phyloP scores from a whole-genome alignment of 768 basidiomycete genomes.

The Psilocybe cubensis region DNA sequence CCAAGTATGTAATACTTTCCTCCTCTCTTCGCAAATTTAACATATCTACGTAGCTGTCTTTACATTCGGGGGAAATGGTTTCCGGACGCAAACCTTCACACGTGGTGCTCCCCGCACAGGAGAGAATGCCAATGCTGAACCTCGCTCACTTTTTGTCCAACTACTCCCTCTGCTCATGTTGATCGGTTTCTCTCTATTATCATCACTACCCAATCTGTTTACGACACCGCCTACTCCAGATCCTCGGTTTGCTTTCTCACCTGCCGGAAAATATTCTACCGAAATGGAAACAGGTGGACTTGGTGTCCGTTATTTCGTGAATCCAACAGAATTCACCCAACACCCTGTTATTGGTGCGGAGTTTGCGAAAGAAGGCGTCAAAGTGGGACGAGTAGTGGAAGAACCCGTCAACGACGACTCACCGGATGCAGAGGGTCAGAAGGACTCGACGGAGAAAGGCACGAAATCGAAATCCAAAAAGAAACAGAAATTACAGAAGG shows the following conservation, averaged over 20 bases:
- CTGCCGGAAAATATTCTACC: slow-evolving; percentile 63
- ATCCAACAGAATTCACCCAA: slow-evolving; percentile 71
- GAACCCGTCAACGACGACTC: slow-evolving; percentile 21
- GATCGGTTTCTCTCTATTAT: slow-evolving; percentile 82
- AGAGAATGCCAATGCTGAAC: slow-evolving; percentile 38
- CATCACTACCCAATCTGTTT: slow-evolving; percentile 80
- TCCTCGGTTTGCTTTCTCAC: slow-evolving; percentile 75
- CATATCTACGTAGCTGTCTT: slow-evolving; percentile 54
- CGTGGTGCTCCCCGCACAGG: slow-evolving; percentile 18
- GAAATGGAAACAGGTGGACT: slow-evolving; percentile 72
- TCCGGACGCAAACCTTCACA: slow-evolving; percentile 52
- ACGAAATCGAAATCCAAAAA: too few relatives aligned
- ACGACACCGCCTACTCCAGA: slow-evolving; percentile 69
- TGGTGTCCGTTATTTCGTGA: slow-evolving; percentile 85
- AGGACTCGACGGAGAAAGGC: slow-evolving; percentile 19
- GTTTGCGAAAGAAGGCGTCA: slow-evolving; percentile 53
- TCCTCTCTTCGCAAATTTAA: not conserved
- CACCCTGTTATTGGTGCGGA: slow-evolving; percentile 80
- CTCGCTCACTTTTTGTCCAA: slow-evolving; percentile 71
- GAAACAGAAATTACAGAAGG: slow-evolving; percentile 39
- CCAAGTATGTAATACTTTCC: slow-evolving; percentile 40
- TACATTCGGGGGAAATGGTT: slow-evolving; percentile 85
- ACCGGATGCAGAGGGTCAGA: slow-evolving; percentile 19
- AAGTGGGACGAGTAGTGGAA: slow-evolving; percentile 37
- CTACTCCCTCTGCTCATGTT: slow-evolving; percentile 85